Evolutionary conservation across 495 filamentous ascomycete genomes (phyloP).

Genomic region (Parathielavia hyrcaniae): DNA sequence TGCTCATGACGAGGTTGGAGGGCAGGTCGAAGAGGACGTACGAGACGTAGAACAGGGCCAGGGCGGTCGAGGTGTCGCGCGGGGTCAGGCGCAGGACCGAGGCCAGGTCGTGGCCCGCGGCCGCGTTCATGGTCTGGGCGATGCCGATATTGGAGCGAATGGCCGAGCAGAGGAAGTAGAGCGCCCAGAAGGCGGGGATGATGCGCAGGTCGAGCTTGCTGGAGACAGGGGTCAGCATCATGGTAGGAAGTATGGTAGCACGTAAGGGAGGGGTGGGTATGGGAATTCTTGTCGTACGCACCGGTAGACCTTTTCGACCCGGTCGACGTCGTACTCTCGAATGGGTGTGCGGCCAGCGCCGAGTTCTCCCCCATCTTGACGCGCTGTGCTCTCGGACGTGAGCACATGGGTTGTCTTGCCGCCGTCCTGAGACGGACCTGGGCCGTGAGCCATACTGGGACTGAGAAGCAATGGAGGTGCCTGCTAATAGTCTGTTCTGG

Average conservation of each 20-base stretch:
- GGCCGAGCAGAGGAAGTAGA: slow-evolving; percentile 89
- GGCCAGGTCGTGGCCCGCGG: slow-evolving; percentile 60
- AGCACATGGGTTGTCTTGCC: slow-evolving; percentile 22
- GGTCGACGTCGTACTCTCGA: slow-evolving; percentile 45
- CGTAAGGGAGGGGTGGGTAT: background rate
- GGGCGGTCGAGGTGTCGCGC: slow-evolving; percentile 71
- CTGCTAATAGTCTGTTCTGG: slow-evolving; percentile 43
- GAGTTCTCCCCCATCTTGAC: slow-evolving; percentile 14
- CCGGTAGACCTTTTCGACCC: slow-evolving; percentile 59
- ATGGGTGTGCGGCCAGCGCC: slow-evolving; percentile 1
- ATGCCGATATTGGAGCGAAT: slow-evolving; percentile 87
- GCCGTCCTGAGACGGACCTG: slow-evolving; percentile 15
- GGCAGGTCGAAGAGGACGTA: slow-evolving; percentile 88
- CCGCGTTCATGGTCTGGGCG: slow-evolving; percentile 81
- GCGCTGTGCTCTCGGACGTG: slow-evolving; percentile 15
- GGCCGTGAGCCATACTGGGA: slow-evolving; percentile 41
- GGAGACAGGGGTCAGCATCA: slow-evolving; percentile 4
- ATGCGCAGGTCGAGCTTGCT: slow-evolving; percentile 78
- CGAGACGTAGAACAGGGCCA: slow-evolving; percentile 84
- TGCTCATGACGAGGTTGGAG: slow-evolving; percentile 84
- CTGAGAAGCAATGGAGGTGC: slow-evolving; percentile 49
- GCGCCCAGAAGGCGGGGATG: slow-evolving; percentile 85
- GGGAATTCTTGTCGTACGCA: slow-evolving; percentile 29
- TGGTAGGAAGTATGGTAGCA: no score
- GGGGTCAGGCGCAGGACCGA: slow-evolving; percentile 58